Evolutionary conservation across 31 red algal genomes (phyloP), one percentile per base, ranked within the genome.

Genomic region (Odonthalia washingtoniensis): DNA sequence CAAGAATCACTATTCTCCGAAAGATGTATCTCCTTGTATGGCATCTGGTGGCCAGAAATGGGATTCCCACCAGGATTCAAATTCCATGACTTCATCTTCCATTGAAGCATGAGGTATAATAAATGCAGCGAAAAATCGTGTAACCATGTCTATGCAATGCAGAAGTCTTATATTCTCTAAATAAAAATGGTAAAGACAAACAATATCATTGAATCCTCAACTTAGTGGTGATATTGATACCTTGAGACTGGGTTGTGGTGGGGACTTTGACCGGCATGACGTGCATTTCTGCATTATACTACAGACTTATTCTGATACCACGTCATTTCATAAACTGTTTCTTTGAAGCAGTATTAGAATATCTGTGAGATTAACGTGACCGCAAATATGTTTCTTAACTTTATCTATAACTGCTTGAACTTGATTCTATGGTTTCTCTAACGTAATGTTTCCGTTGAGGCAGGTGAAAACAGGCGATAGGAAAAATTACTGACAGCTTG

Each of bases 311-410:
- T 72, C 26, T 28, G 9, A 12, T 6, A 72, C 67, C 9, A 26
- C 67, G 14, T 72, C 9, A 28, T 37, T 72, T 37, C 34, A 72
- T 5, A 80, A 57, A 80, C 33, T 5, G 35, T 80, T 80, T n/a
- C 41, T 3, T 35, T 80, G 26, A 28, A 80, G 42, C 0, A 72
- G 26, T 16, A 27, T 34, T 24, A 24, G 16, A 0, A 72, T 72
- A 26, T 72, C 67, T 0, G 67, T 72, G 16, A 72, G 26, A 36
- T 0, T 27, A 24, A 26, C 67, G 0, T 72, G 67, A 24, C 0
- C 67, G 26, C 0, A 72, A 26, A 72, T 26, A 72, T 72, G 0
- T 36, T 72, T 72, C 0, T 0, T 14, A 16, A 72, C 67, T 27
- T 72, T 72, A 26, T 72, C 67, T 24, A 72, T 26, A 72, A 72